These are phyloP conservation scores for Naganishia albida DNA, from an alignment of 1,284 basidiomycete species.

Conservation along the genomic window DNA sequence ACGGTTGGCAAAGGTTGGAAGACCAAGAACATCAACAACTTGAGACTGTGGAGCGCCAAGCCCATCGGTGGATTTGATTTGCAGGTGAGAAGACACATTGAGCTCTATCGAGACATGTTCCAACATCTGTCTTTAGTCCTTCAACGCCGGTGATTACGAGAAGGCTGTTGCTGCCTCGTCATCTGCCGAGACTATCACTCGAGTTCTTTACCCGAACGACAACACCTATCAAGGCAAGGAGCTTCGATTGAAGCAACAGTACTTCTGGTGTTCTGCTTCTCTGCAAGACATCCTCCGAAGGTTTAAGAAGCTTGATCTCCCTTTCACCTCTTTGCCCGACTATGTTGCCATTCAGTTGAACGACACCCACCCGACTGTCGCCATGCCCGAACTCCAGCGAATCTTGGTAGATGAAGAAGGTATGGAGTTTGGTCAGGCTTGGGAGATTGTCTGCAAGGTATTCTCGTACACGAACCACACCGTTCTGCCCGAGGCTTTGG, in stretches of 20 bases:
- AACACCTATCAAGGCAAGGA: slow-evolving; percentile 69
- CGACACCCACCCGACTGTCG: slow-evolving; percentile 88
- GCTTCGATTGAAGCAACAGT: slow-evolving; percentile 89
- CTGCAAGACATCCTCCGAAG: slow-evolving; percentile 75
- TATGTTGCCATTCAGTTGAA: slow-evolving; percentile 87
- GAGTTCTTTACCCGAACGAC: slow-evolving; percentile 69
- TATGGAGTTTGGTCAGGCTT: slow-evolving; percentile 75
- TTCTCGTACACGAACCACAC: slow-evolving; percentile 91
- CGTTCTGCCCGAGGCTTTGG: slow-evolving; percentile 53
- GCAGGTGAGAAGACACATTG: slow-evolving; percentile 14
- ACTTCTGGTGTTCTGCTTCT: slow-evolving; percentile 75
- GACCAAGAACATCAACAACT: slow-evolving; percentile 56
- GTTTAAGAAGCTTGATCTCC: slow-evolving; percentile 55
- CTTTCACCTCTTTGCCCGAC: slow-evolving; percentile 65
- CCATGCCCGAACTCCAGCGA: slow-evolving; percentile 91
- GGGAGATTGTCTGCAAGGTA: slow-evolving; percentile 80
- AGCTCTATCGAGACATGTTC: too few species aligned
- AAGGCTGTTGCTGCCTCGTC: slow-evolving; percentile 79
- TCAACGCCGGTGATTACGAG: slow-evolving; percentile 81
- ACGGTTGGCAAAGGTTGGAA: slow-evolving; percentile 20
- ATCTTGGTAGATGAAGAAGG: slow-evolving; percentile 81
- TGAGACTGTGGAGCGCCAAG: slow-evolving; percentile 64
- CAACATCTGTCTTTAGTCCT: slow-evolving; percentile 2
- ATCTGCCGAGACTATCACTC: slow-evolving; percentile 84
- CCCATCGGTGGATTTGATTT: slow-evolving; percentile 90